Percentiles rank a stretch among this genome's conserved stretches.
phyloP scores from a whole-genome alignment of 1,284 basidiomycete species.

The Rhodotorula sp. region DNA sequence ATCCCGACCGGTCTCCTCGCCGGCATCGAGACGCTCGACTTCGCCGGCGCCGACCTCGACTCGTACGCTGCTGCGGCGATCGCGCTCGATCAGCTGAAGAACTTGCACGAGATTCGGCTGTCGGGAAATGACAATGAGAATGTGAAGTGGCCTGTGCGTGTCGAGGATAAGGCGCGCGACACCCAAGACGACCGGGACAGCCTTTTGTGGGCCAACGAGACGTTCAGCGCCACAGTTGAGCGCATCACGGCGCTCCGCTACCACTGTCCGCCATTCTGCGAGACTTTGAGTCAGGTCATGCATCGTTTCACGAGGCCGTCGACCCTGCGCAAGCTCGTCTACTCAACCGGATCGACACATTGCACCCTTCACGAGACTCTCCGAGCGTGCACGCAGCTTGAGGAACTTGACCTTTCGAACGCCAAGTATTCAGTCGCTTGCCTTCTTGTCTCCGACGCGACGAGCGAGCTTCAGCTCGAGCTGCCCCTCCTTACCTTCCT shows the following conservation, averaged over 20 bases:
- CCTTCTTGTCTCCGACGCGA: no score
- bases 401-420: no score
- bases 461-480: no score
- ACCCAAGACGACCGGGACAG: background rate
- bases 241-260: background rate
- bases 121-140: accelerated
- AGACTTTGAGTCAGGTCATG: no score
- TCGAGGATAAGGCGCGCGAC: no score
- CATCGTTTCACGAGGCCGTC: background rate
- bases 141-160: background rate
- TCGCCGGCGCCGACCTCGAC: background rate
- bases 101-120: background rate
- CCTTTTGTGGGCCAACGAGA: background rate
- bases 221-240: background rate
- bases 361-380: no score
- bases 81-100: background rate
- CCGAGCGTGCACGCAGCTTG: no score
- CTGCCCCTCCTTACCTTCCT: no score
- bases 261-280: no score
- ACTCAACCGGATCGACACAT: no score
- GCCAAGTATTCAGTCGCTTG: no score
- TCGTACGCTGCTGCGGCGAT: background rate
- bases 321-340: no score
- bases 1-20: background rate
- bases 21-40: background rate